Evolutionary conservation across 2,329 filamentous ascomycete species (phyloP).

Genomic region (Phialemonium atrogriseum): DNA sequence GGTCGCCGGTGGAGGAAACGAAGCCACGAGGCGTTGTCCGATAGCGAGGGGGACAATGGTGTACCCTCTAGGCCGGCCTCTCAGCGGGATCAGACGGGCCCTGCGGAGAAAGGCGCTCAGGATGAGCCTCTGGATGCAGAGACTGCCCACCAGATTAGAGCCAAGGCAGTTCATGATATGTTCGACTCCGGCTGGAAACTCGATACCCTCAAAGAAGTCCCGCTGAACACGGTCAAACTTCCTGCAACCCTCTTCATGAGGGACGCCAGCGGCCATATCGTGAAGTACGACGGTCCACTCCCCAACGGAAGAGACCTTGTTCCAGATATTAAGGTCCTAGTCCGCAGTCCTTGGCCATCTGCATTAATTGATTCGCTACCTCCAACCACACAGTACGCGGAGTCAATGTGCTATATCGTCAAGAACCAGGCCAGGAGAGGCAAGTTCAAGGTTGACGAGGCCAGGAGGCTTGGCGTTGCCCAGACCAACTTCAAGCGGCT

Average conservation of each 20-base stretch:
- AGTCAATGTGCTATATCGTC: slow-evolving; percentile 80
- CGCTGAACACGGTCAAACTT: slow-evolving; percentile 56
- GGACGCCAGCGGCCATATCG: slow-evolving; percentile 55
- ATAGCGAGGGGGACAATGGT: not conserved
- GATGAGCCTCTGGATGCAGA: no score
- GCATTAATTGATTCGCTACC: slow-evolving; percentile 59
- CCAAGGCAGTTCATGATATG: slow-evolving; percentile 63
- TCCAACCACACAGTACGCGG: slow-evolving; percentile 52
- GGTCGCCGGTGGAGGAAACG: no score
- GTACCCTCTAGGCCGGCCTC: no score
- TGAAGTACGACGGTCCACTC: slow-evolving; percentile 60
- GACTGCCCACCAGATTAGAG: slow-evolving; percentile 41
- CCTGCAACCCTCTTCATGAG: slow-evolving; percentile 65
- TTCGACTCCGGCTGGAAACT: slow-evolving; percentile 69
- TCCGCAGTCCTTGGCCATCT: slow-evolving; percentile 73
- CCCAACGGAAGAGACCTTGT: slow-evolving; percentile 40
- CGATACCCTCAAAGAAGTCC: slow-evolving; percentile 60
- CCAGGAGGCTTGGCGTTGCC: slow-evolving; percentile 55
- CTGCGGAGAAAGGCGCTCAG: no score
- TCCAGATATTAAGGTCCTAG: slow-evolving; percentile 62
- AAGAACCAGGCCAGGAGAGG: slow-evolving; percentile 69
- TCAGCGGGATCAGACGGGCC: no score
- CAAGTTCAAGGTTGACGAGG: slow-evolving; percentile 64
- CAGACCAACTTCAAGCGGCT: slow-evolving; percentile 51
- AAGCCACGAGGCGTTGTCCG: slow-evolving; percentile 30